Base-by-base conservation (phyloP, 352 stramenopile genomes). In the Pythium chondricola region DNA sequence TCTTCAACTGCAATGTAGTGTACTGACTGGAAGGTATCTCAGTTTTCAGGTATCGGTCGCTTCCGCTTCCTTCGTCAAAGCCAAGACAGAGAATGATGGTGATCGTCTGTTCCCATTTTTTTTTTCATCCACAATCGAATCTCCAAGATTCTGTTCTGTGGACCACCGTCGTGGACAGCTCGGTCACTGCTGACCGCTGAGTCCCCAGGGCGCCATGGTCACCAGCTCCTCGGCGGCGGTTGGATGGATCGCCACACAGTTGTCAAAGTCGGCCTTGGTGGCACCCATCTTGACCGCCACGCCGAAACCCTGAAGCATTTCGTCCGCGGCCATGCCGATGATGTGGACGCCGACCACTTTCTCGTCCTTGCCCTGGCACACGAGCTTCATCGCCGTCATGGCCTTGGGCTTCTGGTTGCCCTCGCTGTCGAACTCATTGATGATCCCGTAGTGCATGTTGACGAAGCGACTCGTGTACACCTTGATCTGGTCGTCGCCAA, bases 251-350 rank as follows among this genome's bases (percentile, higher is more conserved):
- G 91, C 96, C 41, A 98, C 83, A 43, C 79, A 95, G 45, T 80
- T 81, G 68, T 98, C 95, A 61, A 99, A 97, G 65, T 99, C 96
- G 29, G 83, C 83, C 69, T 98, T 98, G 41, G 95, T 99, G 6
- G 93, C 94, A 37, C 93, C 94, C 89, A 98, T 98, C 68, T 99
- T 99, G 54, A 99, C 88, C 2, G 97, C 96, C 18, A 99, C 93
- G 43, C 85, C 97, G 63, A 99, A 99, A 48, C 96, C 96, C 72
- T 99, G 97, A 53, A 99, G 67, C 70, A 99, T 98, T 79, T 99
- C 96, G 68, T 98, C 96, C 6, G 88, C 88, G 14, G 73, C 89
- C 57, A 96, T 85, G 43, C 95, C 96, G 42, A 98, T 95, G 37
- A 98, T 71, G 67, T 99, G 97, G 6, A 99, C 68, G 37, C 97